phyloP scores from a whole-genome alignment of 73 alveolate species.

The Paramecium pentaurelia region DNA sequence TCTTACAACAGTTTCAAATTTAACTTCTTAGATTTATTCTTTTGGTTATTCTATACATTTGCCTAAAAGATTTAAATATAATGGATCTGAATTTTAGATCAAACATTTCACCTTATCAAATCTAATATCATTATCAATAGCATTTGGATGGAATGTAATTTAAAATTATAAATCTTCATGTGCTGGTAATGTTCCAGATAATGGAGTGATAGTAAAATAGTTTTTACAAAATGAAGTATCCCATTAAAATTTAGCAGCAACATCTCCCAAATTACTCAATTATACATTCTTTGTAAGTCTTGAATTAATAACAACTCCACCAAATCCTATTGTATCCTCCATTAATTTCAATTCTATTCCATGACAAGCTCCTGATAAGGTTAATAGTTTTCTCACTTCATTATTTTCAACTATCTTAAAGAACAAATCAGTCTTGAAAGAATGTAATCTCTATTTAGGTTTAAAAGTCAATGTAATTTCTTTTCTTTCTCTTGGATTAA shows the following conservation, averaged over 20 bases:
- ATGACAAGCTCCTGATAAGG: conserved; percentile 96
- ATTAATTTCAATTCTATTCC: conserved; percentile 97
- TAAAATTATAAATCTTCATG: conserved; percentile 93
- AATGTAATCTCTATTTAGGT: conserved; percentile 95
- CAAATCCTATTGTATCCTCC: conserved; percentile 98
- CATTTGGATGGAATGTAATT: conserved; percentile 97
- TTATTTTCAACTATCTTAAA: conserved; percentile 87
- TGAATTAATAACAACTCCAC: conserved; percentile 93
- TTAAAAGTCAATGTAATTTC: conserved; percentile 91
- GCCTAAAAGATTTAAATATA: conserved; percentile 88
- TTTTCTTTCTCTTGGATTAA: conserved; percentile 92
- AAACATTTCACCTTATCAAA: conserved; percentile 93
- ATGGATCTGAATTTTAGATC: conserved; percentile 93
- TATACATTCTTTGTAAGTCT: conserved; percentile 85
- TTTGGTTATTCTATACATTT: conserved; percentile 88
- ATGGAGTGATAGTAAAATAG: conserved; percentile 95
- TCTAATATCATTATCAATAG: conserved; percentile 88
- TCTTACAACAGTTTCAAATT: conserved; percentile 96
- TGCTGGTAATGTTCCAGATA: conserved; percentile 92
- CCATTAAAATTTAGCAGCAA: conserved; percentile 95
- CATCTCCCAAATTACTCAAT: conserved; percentile 96
- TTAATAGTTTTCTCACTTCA: conserved; percentile 88
- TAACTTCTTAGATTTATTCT: conserved; percentile 85
- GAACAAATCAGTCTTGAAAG: conserved; percentile 88
- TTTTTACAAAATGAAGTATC: conserved; percentile 86